Base-by-base conservation (phyloP, 805 yeast species). In the Ogataea minuta region DNA sequence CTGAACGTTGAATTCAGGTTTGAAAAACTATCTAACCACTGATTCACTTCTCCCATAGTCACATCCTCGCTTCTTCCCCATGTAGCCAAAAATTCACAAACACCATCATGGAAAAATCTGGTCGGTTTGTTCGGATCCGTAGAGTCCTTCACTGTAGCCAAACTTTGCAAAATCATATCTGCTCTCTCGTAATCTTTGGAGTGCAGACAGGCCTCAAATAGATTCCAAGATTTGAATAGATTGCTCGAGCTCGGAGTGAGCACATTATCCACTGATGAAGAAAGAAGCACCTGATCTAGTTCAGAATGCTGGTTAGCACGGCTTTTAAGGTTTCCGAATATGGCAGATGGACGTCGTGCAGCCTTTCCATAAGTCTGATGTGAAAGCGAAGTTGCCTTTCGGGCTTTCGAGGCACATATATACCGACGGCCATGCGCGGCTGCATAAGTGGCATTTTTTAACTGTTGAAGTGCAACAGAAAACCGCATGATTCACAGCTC, bases 191-290 rank as follows among this genome's bases (percentile, higher is more conserved):
- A 75, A 54, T 84, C 83, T 37, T 72, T 72, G 23, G 84, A 74
- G 30, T 78, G 76, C 23, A 88, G 55, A 48, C 90, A 81, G 0
- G 93, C 91, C 51, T 88, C 95, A 28, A 87, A 68, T 24, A 88
- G 62, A 3, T 90, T 76, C 79, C 90, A 88, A 6, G 57, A 46
- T 39, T 59, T 60, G 21, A 52, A 32, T 12, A 50, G 44, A 7
- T 49, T 46, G 2, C 53, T 43, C 8, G 55, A 54, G 12, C 53
- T 48, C 10, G 60, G 53, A 4, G 62, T 57, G 25, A 57, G 39
- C 29, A 58, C 52, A 9, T 51, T 49, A 41, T 60, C 64, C n/a
- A 44, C 34, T 4, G 53, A 34, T 4, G 59, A 44, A n/a, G 62
- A 52, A 8, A 43, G 32, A 9, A 42, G 38, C 11, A 43, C 33